These are phyloP conservation scores for Neobulgaria alba DNA, from an alignment of 2,329 filamentous ascomycete genomes.

Conservation along the genomic window DNA sequence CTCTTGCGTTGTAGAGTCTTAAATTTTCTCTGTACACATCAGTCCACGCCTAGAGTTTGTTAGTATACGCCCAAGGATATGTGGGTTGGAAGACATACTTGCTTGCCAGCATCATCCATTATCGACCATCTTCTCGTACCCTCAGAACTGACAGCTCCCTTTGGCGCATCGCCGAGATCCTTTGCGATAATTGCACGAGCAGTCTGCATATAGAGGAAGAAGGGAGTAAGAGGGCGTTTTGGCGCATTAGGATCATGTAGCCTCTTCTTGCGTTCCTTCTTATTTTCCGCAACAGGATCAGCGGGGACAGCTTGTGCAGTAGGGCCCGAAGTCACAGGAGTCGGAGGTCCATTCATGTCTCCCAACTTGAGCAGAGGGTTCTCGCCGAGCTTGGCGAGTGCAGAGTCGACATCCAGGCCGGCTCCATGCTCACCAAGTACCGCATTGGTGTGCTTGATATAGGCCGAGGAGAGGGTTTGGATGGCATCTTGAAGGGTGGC, in stretches of 20 bases:
- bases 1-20: slow-evolving; percentile 55
- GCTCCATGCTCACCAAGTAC: slow-evolving; percentile 57
- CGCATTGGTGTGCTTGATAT: slow-evolving; percentile 80
- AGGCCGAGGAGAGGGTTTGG: slow-evolving; percentile 71
- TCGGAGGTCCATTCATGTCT: slow-evolving; percentile 28
- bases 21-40: slow-evolving; percentile 60
- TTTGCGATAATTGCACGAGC: slow-evolving; percentile 74
- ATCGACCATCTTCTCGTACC: slow-evolving; percentile 78
- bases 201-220: slow-evolving; percentile 90
- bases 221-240: slow-evolving; percentile 87
- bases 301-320: slow-evolving; percentile 32
- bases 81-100: slow-evolving; percentile 29
- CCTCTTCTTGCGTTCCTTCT: slow-evolving; percentile 86
- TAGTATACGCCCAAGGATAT: slow-evolving; percentile 2
- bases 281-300: slow-evolving; percentile 49
- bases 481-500: slow-evolving; percentile 72
- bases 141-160: slow-evolving; percentile 81
- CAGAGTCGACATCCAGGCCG: slow-evolving; percentile 36
- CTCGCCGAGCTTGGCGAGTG: slow-evolving; percentile 38
- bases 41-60: slow-evolving; percentile 42
- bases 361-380: slow-evolving; percentile 31
- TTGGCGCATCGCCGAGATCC: slow-evolving; percentile 69
- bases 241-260: slow-evolving; percentile 87
- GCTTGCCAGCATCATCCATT: slow-evolving; percentile 68
- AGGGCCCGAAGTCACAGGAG: too few relatives aligned